Conservation (phyloP, 495 filamentous ascomycete species). For the Aspergillus sclerotiicarbonarius region DNA sequence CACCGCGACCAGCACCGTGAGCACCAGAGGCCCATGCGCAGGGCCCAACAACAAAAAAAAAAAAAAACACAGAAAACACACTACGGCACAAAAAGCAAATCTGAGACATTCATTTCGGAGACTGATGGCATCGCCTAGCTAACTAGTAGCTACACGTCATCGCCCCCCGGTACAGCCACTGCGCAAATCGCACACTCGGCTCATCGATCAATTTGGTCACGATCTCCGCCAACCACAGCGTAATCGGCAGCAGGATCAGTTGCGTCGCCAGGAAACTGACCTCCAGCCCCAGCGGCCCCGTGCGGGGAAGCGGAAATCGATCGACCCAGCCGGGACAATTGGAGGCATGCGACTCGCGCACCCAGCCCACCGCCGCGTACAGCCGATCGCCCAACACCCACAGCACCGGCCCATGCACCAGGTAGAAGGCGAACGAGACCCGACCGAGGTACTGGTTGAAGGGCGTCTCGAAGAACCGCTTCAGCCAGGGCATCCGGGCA, state of each 20-base stretch:
- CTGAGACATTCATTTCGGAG: background rate
- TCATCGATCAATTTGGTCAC: slow-evolving; percentile 55
- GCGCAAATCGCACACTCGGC: slow-evolving; percentile 51
- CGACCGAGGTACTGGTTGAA: slow-evolving; percentile 54
- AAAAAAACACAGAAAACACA: background rate
- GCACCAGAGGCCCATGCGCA: background rate
- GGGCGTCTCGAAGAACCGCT: slow-evolving; percentile 31
- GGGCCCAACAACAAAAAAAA: background rate
- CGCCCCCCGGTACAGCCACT: slow-evolving; percentile 50
- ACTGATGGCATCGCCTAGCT: background rate
- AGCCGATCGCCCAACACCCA: slow-evolving; percentile 39
- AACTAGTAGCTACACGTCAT: slow-evolving; percentile 8
- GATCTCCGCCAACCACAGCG: slow-evolving; percentile 56
- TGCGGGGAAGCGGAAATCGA: slow-evolving; percentile 43
- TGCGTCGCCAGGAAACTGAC: slow-evolving; percentile 51
- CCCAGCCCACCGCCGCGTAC: slow-evolving; percentile 54
- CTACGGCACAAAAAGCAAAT: background rate
- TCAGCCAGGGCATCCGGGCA: slow-evolving; percentile 28
- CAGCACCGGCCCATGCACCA: slow-evolving; percentile 54
- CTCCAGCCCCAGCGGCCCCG: slow-evolving; percentile 55
- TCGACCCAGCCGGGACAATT: slow-evolving; percentile 46
- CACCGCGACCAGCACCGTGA: no score
- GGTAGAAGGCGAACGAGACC: slow-evolving; percentile 53
- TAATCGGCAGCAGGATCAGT: slow-evolving; percentile 54
- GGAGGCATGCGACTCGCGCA: slow-evolving; percentile 29